Base-by-base conservation (phyloP, 75 land plant genomes). In the Pseudotsuga menziesii region DNA sequence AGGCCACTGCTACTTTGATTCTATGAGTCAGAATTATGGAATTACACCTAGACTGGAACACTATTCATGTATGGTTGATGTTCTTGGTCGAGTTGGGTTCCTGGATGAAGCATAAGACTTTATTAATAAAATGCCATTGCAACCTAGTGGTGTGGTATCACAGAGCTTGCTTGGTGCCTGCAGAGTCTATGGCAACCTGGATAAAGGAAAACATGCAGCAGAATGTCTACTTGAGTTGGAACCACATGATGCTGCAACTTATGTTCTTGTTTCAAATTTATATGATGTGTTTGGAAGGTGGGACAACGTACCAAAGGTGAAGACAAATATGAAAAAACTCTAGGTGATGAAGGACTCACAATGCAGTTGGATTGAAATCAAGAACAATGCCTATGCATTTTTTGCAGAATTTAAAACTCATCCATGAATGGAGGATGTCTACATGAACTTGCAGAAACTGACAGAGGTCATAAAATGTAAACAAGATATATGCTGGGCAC, bases 301-400 rank as follows among this genome's bases (percentile, higher is more conserved):
- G 84, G 78, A 86, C 29, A 84, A 86, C 62, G 74, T 78, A 16
- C 85, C 88, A 56, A 82, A 44, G 56, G 75, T 80, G 58, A 83
- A 84, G 56, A 23, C 76, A 8, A 69, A 57, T 20, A 78, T 82
- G 11, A 85, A 58, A 57, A 66, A 59, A 5, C 82, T 75, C 64
- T 78, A 82, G 73, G 29, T 80, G 55, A 86, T 72, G 80, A 86
- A 86, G 78, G 56, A 32, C 25, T 78, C 85, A 2, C 82, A 82
- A 1, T 72, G 78, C 57, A 86, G 88, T 32, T 86, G 85, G 88
- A 86, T 86, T 44, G 85, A 86, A 73, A 78, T 86, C 58, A 82
- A 86, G 63, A 83, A 80, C 36, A 80, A 77, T 52, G 76, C 80
- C 54, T 70, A 82, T 56, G 54, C 29, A 57, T 83, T 86, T 58